Base-by-base conservation (phyloP, 805 yeast species). In the Candida suzukii region DNA sequence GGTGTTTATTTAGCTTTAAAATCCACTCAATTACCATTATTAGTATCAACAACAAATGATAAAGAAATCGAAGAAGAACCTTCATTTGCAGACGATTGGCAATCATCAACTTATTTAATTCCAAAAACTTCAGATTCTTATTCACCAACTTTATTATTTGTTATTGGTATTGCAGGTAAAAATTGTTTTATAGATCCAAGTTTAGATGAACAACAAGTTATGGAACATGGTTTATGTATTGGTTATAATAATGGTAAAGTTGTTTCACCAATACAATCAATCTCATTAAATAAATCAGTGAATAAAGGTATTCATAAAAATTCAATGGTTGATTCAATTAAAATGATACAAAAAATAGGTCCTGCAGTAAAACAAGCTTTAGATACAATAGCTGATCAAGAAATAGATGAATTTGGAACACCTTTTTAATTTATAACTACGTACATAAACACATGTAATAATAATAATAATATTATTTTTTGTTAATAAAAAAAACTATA, bases 41-140 rank as follows among this genome's bases (percentile, higher is more conserved):
- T 88, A 41, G 67, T 77, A 2, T 83, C 95, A 14, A 76, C 79
- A 26, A 78, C 78, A 26, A 80, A 85, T 53, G 79, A 75, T 42
- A 54, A 63, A 26, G 80, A 79, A 44, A 76, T 87, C 18, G 95
- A 83, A 56, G 96, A 90, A 59, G 81, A 85, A 47, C 97, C 97
- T 1, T 83, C 87, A 0, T 90, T 91, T 53, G 80, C 90, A 32
- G 97, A 90, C 53, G 95, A 88, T 50, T 91, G 84, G 90, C 82
- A 69, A 53, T 67, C 65, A 45, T 76, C 81, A 22, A 68, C 49
- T 41, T 70, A 54, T 30, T 62, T 83, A 25, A 68, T 73, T 14
- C 61, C 66, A 3, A 52, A 61, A 20, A 55, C 58, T 26, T 51
- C 61, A 1, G 37, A 44, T 2, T 40, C 44, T 13, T 76, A 76